Evolutionary conservation across 176 grass and related monocot genomes (phyloP).

Genomic region (Tillandsia fasciculata): DNA sequence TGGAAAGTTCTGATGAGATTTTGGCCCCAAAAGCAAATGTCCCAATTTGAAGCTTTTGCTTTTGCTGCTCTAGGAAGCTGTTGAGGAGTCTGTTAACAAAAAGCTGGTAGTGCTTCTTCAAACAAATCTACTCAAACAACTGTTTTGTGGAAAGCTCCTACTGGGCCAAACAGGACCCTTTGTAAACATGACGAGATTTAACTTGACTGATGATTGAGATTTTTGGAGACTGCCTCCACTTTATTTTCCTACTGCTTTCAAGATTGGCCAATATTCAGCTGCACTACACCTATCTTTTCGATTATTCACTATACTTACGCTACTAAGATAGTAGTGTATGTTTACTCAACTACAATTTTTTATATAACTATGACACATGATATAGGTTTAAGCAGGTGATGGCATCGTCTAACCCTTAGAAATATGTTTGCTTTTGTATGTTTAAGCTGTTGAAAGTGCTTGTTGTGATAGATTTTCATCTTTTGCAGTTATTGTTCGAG

Average conservation of each 20-base stretch:
- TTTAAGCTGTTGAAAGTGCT: slow-evolving; percentile 8
- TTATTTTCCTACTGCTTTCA: not conserved
- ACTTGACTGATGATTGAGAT: not conserved
- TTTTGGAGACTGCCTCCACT: not conserved
- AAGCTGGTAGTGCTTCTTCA: no score
- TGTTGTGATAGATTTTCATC: slow-evolving; percentile 3
- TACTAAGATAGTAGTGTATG: no score
- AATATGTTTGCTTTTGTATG: not conserved
- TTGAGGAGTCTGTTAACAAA: no score
- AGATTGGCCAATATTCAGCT: not conserved
- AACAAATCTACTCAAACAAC: no score
- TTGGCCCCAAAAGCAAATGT: no score
- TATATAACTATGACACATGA: no score
- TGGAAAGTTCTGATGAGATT: no score
- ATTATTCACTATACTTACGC: not conserved
- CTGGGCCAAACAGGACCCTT: no score
- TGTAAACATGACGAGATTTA: not conserved
- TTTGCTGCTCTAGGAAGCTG: no score
- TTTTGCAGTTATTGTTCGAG: slow-evolving; percentile 72
- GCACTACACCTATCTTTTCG: not conserved
- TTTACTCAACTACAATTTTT: no score
- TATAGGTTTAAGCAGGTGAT: not conserved
- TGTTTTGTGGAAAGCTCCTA: no score
- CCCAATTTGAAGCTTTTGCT: no score
- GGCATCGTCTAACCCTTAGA: not conserved